These are phyloP conservation scores for Scedosporium apiospermum DNA, from an alignment of 2,329 filamentous ascomycete species.

Conservation along the genomic window DNA sequence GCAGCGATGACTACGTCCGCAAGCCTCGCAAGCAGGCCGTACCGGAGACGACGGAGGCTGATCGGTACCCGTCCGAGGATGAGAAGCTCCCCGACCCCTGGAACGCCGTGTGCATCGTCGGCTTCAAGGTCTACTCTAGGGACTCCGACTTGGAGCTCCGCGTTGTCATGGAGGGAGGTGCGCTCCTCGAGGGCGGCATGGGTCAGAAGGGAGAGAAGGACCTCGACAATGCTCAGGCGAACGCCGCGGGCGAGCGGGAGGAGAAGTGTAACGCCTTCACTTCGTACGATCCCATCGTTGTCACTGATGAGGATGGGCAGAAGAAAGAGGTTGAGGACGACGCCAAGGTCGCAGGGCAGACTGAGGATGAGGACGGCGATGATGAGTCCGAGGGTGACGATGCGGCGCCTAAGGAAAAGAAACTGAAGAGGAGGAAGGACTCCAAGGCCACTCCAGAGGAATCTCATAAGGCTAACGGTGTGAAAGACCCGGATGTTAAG, in stretches of 20 bases:
- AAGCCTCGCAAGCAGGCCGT: conserved; percentile 34
- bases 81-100: conserved; percentile 47
- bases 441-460: background rate
- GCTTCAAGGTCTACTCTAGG: conserved; percentile 52
- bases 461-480: background rate
- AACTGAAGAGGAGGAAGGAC: conserved; percentile 5
- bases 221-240: conserved; percentile 47
- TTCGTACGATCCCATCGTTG: conserved; percentile 2
- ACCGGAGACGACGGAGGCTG: conserved; percentile 20
- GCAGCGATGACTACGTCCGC: conserved; percentile 45
- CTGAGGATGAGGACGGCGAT: conserved; percentile 2
- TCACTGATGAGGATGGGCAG: background rate
- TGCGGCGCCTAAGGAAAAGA: background rate
- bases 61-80: conserved; percentile 44
- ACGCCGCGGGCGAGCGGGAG: conserved; percentile 32
- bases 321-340: conserved; percentile 29
- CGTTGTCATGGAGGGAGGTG: conserved; percentile 46
- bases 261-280: background rate
- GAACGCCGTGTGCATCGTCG: conserved; percentile 54
- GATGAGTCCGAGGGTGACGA: conserved; percentile 8
- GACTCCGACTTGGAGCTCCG: conserved; percentile 44
- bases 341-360: conserved; percentile 42
- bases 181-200: conserved; percentile 45
- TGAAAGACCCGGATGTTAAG: background rate
- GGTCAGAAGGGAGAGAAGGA: conserved; percentile 46